A percentile compares a stretch with the other conserved stretches of the same genome.
These are phyloP conservation scores for Calophaca sinica DNA, from an alignment of 306 rosid species.

Conservation along the genomic window DNA sequence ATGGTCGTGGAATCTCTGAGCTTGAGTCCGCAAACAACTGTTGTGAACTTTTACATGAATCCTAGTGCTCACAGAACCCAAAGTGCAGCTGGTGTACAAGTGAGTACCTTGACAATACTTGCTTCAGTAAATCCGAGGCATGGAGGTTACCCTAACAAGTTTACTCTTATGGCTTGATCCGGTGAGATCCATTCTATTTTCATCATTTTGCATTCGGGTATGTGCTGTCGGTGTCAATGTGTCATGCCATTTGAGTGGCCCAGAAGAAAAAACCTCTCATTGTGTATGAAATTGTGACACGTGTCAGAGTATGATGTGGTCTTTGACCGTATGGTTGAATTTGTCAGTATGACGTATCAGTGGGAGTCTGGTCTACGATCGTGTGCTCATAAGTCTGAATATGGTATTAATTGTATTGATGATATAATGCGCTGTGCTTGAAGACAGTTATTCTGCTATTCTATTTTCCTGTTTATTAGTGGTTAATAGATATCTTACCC, in stretches of 20 bases:
- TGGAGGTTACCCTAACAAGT: conserved; percentile 74
- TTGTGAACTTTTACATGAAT: conserved; percentile 48
- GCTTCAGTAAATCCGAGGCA: conserved; percentile 73
- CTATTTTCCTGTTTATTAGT: too few relatives aligned
- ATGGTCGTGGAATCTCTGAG: conserved; percentile 34
- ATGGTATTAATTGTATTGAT: too few relatives aligned
- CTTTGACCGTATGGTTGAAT: too few relatives aligned
- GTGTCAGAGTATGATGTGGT: too few relatives aligned
- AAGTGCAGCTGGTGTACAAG: conserved; percentile 87
- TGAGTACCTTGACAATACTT: conserved; percentile 67
- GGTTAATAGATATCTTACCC: too few relatives aligned
- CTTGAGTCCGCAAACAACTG: conserved; percentile 54
- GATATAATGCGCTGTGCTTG: too few relatives aligned
- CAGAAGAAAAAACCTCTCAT: too few relatives aligned
- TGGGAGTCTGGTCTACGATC: too few relatives aligned
- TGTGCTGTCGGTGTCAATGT: neutral
- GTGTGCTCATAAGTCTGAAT: too few relatives aligned
- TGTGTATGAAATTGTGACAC: neutral
- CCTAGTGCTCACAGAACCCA: conserved; percentile 62
- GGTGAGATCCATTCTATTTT: conserved; percentile 43
- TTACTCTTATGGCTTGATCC: conserved; percentile 67
- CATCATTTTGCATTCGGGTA: conserved; percentile 9
- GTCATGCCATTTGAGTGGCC: too few relatives aligned
- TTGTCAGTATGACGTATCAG: too few relatives aligned
- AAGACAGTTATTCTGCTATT: too few relatives aligned